These are phyloP conservation scores for Colletotrichum ledebouriae DNA, from an alignment of 2,329 filamentous ascomycete species.

Conservation along the genomic window DNA sequence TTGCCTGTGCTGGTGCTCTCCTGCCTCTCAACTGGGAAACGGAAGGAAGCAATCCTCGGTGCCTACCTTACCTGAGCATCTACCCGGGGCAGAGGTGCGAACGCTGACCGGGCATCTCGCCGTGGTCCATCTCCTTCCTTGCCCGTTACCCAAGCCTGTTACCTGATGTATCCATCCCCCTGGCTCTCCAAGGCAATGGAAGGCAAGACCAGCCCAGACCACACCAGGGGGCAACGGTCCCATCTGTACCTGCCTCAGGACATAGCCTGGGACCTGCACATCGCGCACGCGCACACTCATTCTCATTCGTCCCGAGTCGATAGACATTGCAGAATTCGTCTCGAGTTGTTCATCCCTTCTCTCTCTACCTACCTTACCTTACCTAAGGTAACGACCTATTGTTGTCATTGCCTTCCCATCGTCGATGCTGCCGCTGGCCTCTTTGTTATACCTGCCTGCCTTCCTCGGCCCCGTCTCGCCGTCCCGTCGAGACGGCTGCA, in stretches of 20 bases:
- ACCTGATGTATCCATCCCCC: too few species aligned
- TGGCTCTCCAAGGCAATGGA: background rate
- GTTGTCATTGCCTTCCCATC: background rate
- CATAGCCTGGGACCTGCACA: background rate
- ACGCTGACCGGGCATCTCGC: conserved; percentile 28
- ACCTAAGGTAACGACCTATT: background rate
- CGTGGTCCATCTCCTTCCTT: conserved; percentile 35
- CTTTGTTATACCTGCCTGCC: background rate
- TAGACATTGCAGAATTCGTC: background rate
- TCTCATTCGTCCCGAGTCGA: background rate
- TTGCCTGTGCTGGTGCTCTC: too few species aligned
- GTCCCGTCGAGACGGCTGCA: too few species aligned
- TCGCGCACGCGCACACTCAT: too few species aligned
- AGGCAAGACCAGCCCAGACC: background rate
- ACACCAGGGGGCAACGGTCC: background rate
- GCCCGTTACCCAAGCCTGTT: background rate
- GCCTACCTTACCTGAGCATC: too few species aligned
- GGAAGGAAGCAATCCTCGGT: background rate
- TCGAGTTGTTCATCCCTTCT: background rate
- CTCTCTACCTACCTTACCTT: background rate
- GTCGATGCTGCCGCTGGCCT: too few species aligned
- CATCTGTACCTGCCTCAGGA: conserved; percentile 3
- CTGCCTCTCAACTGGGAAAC: background rate
- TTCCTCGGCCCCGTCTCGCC: too few species aligned
- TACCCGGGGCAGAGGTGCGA: too few species aligned